Base-by-base conservation (phyloP, 2,329 filamentous ascomycete genomes). In the Simplicillium sp. region DNA sequence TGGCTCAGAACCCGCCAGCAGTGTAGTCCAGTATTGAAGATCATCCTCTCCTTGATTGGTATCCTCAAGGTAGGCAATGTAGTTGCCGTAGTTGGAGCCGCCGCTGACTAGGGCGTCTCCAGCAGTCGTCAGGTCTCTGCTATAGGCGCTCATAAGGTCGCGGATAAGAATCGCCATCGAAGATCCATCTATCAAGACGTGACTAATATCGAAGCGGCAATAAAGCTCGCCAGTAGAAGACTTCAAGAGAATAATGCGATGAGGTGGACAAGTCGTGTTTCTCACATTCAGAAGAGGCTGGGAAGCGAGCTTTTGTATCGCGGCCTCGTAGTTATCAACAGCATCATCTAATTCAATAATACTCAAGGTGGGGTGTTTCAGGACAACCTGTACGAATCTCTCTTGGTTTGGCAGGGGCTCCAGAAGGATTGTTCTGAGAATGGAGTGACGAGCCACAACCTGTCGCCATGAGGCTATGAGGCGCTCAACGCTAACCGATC, bases 401-500 rank as follows among this genome's bases (percentile, higher is more conserved):
- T 25, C 20, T 25, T 25, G 20, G 20, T 25, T 25, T 25, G 20
- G 20, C 20, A 25, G 20, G 5, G 20, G 20, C 20, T 25, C 20
- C 20, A 25, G 20, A 20, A 48, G 45, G 4, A 46, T 32, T 3
- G 44, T 46, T 15, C 46, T 39, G 8, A 50, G 36, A 16, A 34
- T 38, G 12, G 44, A 31, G 14, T 50, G 47, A 9, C 43, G 32
- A 20, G 29, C 13, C 13, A 47, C 41, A 16, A 47, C 41, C 7
- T 35, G n/a, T 17, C 44, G 29, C 48, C 45, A 49, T 13, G 44
- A 44, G 8, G 42, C 29, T 40, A 29, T 11, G 28, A 53, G 17
- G 9, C 20, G 20, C 20, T 25, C 20, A 6, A 25, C 20, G 9
- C 20, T 25, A 25, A 25, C 20, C 9, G 20, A 6, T 25, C 20